Evolutionary conservation across 106 monocot species (phyloP), one percentile per base, ranked within the genome.

Genomic region (Acorus gramineus): DNA sequence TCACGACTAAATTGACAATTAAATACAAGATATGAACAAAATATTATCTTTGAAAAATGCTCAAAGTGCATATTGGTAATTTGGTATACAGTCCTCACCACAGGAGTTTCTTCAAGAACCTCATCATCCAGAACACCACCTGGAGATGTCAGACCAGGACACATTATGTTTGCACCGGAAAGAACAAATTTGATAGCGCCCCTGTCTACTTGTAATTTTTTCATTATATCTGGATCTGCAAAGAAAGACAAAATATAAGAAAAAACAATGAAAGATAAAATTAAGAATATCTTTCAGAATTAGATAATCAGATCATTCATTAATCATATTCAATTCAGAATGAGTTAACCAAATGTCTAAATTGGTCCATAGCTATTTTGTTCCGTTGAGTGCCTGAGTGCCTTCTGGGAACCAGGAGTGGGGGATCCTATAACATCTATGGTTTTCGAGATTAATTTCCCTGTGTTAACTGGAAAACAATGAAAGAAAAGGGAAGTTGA

Each of bases 161-260:
- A 98, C 96, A 98, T 98, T 66, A 98, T 98, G 63, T 98, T 91
- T 66, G 96, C 96, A 70, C 91, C 96, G 77, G 96, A 74, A 55
- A 98, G 87, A 14, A 91, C 91, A 81, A 98, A 91, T 61, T 88
- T 91, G 65, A 98, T 87, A 48, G 91, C 96, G 59, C 90, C 90
- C 62, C 90, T 80, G 61, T 96, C 96, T 43, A 96, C 96, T 81
- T 96, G 96, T 46, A 96, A 79, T 70, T 87, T 96, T 65, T 85
- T 96, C 96, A 96, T 96, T 74, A 96, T 71, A 46, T 90, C 76
- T 11, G 96, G 96, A 81, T 98, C 96, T 98, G 76, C 58, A 53
- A 55, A 60, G 62, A 74, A 62, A 45, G 44, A 47, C 11, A 48
- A 62, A 6, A 47, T 11, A 9, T 5, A 62, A 46, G 49, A 47